Evolutionary conservation across 257 asterid species (phyloP), one percentile per base, ranked within the genome.

Genomic region (Craterostigma plantagineum): DNA sequence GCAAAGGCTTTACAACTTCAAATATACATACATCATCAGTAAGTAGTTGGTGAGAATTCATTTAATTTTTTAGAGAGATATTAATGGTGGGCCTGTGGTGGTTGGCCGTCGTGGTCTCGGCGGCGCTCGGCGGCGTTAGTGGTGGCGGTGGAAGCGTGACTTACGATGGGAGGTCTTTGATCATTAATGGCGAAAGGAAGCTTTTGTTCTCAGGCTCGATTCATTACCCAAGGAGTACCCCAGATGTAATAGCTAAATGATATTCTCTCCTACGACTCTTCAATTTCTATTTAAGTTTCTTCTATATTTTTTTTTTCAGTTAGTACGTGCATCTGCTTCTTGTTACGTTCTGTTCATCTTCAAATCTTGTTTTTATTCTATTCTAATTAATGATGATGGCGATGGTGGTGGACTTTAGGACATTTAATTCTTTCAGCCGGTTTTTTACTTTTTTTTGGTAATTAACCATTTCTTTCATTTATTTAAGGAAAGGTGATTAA

Each of bases 171-270:
- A 62, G 85, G 53, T 76, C 93, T 0, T 37, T 84, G 52, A 71
- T 84, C 35, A 63, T 84, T 7, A 64, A 75, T 9, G 93, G 93
- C 1, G 65, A 64, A 17, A 53, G 84, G 55, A 68, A 74, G 68
- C 65, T 84, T 17, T n/a, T 80, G 48, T 84, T 84, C 44, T 83
- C 95, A 7, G 93, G 93, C 40, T 83, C 95, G 0, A 83, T 83
- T 64, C 95, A 83, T 61, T 84, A 84, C 50, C 90, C 96, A 10
- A 52, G 96, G 54, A 76, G 93, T 55, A 80, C 96, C 0, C 96
- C 96, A 8, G 65, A 84, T 52, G 96, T 84, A 76, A 7, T n/a
- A 10, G 30, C 30, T 23, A n/a, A 23, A 23, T 23, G 30, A 23
- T 23, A 23, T 23, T 23, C 30, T 23, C 35, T 14, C 53, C 39